Evolutionary conservation across 2,329 filamentous ascomycete genomes (phyloP), one percentile per base, ranked within the genome.

Genomic region (Colletotrichum trifolii): DNA sequence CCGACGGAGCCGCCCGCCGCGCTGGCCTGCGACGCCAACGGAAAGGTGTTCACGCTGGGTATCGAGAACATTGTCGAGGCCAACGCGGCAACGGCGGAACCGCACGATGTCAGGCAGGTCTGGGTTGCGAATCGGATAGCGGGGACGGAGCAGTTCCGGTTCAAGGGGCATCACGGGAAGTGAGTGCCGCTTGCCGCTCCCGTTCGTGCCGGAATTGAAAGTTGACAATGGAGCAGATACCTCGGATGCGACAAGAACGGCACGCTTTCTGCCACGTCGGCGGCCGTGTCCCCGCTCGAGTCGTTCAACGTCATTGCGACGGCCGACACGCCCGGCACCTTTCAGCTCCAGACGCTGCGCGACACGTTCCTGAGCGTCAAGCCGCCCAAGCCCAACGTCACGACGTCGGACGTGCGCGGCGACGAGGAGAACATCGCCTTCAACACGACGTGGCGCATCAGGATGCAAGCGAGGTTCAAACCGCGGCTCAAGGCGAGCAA

Each of bases 391-490:
- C 80, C 81, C 12, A 79, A 81, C 17, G 82, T 80, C 42, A 79
- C 81, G 0, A 73, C 79, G 1, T 84, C 88, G 1, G 90, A 94
- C 70, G 82, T 96, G 11, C 88, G 93, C 38, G 94, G 93, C 53
- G 93, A 97, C 75, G 90, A 88, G 8, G 87, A 89, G 12, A 79
- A 81, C 8, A 87, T 89, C 54, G 85, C 83, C 5, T 92, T 91
- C 73, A 86, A 86, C 71, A 93, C 92, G 9, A 91, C 89, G 7
- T 76, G 97, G 66, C 86, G 93, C 54, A 87, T 98, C 71, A 91
- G 94, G 58, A 97, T 98, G 94, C 95, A 98, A 80, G 93, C 95
- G 25, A 85, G 92, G 54, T 98, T 97, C 82, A 97, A 97, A 82
- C 94, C 95, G 8, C 86, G 87, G 68, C 78, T 96, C 49, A 92